These are phyloP conservation scores for Crotalaria pallida DNA, from an alignment of 306 rosid species.

Conservation along the genomic window DNA sequence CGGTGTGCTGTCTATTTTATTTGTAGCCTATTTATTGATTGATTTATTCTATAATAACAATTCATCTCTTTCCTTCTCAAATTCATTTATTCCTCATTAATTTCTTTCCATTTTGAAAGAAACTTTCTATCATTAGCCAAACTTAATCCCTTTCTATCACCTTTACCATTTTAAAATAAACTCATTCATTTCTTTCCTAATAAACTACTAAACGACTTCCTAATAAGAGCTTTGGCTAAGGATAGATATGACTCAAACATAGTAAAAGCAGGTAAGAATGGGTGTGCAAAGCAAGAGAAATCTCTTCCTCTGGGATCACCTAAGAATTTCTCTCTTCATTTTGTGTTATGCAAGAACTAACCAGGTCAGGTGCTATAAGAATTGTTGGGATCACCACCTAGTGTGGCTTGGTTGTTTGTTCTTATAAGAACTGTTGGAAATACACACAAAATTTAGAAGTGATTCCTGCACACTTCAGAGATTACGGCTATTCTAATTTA, in stretches of 20 bases:
- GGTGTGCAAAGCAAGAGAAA: too few relatives aligned
- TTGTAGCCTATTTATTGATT: background rate
- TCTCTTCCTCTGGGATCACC: too few relatives aligned
- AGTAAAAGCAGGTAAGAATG: background rate
- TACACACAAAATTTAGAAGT: background rate
- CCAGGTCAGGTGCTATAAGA: conserved; percentile 5
- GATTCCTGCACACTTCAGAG: background rate
- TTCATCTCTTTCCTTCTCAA: background rate
- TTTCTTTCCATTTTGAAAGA: background rate
- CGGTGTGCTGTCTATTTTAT: background rate
- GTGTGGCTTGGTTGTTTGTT: too few relatives aligned
- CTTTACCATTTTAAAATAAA: background rate
- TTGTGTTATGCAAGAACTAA: background rate
- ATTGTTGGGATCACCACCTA: too few relatives aligned
- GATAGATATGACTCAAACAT: background rate
- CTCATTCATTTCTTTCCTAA: background rate
- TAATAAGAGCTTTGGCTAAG: background rate
- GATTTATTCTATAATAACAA: background rate
- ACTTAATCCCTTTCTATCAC: background rate
- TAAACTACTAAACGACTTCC: background rate
- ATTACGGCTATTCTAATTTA: background rate
- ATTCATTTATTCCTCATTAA: too few relatives aligned
- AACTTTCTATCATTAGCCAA: background rate
- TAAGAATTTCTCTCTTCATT: background rate
- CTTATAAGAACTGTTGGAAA: too few relatives aligned